These are phyloP conservation scores for Kregervanrija fluxuum DNA, from an alignment of 805 yeast species.

Conservation along the genomic window DNA sequence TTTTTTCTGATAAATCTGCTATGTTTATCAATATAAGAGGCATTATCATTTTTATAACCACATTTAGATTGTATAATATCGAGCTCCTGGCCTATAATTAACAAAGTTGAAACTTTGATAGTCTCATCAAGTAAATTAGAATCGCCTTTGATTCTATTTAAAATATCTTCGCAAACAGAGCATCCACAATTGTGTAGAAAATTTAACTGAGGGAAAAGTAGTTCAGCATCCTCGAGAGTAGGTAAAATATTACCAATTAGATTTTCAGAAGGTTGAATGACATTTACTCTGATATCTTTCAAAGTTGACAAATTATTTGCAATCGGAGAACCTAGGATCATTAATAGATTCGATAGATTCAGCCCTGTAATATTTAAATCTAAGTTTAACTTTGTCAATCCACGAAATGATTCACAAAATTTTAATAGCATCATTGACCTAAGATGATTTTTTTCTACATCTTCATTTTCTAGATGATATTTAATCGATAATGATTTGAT, in stretches of 20 bases:
- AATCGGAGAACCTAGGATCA: constrained; percentile 27
- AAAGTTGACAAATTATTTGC: constrained; percentile 19
- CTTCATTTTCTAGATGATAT: constrained; percentile 19
- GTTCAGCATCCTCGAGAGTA: constrained; percentile 22
- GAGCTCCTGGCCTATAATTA: constrained; percentile 26
- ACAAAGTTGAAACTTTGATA: constrained; percentile 24
- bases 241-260: constrained; percentile 23
- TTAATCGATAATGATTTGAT: constrained; percentile 19
- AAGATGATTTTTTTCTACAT: constrained; percentile 26
- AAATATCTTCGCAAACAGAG: constrained; percentile 14
- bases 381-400: constrained; percentile 15
- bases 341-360: constrained; percentile 24
- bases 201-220: constrained; percentile 24
- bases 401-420: constrained; percentile 21
- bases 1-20: constrained; percentile 13
- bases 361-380: constrained; percentile 23
- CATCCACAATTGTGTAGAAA: constrained; percentile 22
- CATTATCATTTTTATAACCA: constrained; percentile 4
- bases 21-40: constrained; percentile 10
- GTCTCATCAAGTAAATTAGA: constrained; percentile 16
- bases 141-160: constrained; percentile 2
- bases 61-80: constrained; percentile 16
- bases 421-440: constrained; percentile 27
- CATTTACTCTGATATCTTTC: constrained; percentile 21
- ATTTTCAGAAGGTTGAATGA: constrained; percentile 25